A percentile compares a stretch with the other conserved stretches of the same genome.
phyloP scores from a whole-genome alignment of 163 green algal genomes.

The Prototheca wickerhamii region DNA sequence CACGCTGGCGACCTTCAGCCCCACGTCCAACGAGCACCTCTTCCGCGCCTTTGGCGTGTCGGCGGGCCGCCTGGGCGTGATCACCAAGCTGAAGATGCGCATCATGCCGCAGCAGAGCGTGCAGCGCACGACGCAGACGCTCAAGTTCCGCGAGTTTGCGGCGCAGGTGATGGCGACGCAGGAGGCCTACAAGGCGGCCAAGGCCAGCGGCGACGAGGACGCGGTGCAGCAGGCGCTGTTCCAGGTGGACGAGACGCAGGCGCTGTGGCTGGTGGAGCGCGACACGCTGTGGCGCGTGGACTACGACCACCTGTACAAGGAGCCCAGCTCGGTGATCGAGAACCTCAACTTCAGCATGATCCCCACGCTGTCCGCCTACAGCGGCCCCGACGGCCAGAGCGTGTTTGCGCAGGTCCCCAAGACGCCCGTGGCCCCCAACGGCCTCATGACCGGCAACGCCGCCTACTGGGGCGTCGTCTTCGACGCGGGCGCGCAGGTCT shows the following conservation, averaged over 20 bases:
- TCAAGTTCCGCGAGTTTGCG: conserved; percentile 8
- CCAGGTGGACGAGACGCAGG: conserved; percentile 23
- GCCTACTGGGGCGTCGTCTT: background rate
- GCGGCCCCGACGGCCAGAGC: background rate
- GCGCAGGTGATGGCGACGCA: conserved; percentile 27
- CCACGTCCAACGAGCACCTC: conserved; percentile 44
- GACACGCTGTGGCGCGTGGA: conserved; percentile 15
- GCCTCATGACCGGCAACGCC: background rate
- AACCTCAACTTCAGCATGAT: conserved; percentile 5
- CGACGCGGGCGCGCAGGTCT: background rate
- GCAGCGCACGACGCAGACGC: conserved; percentile 18
- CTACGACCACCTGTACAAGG: conserved; percentile 23
- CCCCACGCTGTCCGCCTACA: background rate
- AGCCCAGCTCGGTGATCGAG: background rate
- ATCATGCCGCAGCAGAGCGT: conserved; percentile 52
- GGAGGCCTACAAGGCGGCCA: conserved; percentile 32
- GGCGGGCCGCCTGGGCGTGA: conserved; percentile 68
- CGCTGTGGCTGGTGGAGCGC: conserved; percentile 48
- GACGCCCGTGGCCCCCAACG: background rate
- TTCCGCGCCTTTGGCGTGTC: conserved; percentile 39
- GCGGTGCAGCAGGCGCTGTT: conserved; percentile 6
- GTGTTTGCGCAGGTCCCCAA: background rate
- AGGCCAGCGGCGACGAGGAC: background rate
- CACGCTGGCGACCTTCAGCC: conserved; percentile 42
- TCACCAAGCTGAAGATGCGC: conserved; percentile 56